A percentile compares a stretch with the other conserved stretches of the same genome.
phyloP scores from a whole-genome alignment of 2,329 filamentous ascomycete species.

The Mycosphaerella arachidis region DNA sequence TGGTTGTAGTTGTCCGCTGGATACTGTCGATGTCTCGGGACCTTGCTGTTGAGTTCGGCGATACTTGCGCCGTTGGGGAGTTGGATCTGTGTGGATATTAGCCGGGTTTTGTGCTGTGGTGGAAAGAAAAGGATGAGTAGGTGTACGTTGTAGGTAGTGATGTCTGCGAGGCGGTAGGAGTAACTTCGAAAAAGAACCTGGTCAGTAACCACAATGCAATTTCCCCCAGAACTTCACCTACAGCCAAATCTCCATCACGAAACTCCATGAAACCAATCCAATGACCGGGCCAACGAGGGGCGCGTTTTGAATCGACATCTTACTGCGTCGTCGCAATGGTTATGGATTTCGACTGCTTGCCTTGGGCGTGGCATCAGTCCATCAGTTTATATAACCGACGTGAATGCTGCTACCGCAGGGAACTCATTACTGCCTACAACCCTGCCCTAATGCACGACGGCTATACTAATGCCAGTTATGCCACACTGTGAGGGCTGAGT shows the following conservation, averaged over 20 bases:
- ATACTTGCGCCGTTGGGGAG: not conserved
- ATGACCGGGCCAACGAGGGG: slow-evolving; percentile 14
- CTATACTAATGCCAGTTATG: not conserved
- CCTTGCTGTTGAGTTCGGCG: slow-evolving; percentile 3
- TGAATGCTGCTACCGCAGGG: not conserved
- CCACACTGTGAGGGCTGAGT: too few relatives aligned
- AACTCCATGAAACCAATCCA: slow-evolving; percentile 12
- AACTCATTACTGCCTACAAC: not conserved
- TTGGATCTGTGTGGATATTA: not conserved
- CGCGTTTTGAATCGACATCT: slow-evolving; percentile 2
- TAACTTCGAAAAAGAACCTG: slow-evolving; percentile 4
- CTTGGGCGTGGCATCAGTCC: too few relatives aligned
- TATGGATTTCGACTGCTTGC: not conserved
- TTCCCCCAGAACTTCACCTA: not conserved
- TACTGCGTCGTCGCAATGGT: not conserved
- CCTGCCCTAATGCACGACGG: not conserved
- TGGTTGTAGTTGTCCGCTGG: slow-evolving; percentile 22
- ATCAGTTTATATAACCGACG: not conserved
- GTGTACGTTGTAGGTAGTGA: slow-evolving; percentile 16
- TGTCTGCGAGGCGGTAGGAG: slow-evolving; percentile 14
- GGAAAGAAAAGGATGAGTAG: not conserved
- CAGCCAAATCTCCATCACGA: slow-evolving; percentile 16
- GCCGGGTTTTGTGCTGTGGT: not conserved
- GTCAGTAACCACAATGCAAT: too few relatives aligned
- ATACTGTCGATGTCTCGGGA: slow-evolving; percentile 14